phyloP scores from a whole-genome alignment of 495 filamentous ascomycete species.

The Usnea hakonensis region DNA sequence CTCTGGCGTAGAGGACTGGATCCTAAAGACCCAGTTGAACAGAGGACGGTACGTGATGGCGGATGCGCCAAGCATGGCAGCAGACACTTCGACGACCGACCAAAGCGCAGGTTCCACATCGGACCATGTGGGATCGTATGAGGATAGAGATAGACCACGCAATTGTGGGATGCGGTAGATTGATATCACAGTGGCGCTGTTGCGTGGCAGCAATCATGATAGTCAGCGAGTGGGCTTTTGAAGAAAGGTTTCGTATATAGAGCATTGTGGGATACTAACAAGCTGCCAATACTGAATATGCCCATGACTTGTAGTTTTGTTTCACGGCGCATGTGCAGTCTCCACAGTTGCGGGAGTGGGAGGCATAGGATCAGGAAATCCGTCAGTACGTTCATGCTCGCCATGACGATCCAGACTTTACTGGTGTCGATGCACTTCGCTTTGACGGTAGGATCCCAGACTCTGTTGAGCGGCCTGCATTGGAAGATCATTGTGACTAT shows the following conservation, averaged over 20 bases:
- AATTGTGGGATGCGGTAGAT: slow-evolving; percentile 5
- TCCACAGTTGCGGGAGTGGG: slow-evolving; percentile 27
- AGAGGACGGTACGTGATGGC: slow-evolving; percentile 8
- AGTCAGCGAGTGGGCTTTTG: not conserved
- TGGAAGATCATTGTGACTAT: slow-evolving; percentile 2
- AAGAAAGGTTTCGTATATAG: not conserved
- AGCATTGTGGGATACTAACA: not conserved
- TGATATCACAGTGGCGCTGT: slow-evolving; percentile 2
- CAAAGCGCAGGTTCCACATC: slow-evolving; percentile 5
- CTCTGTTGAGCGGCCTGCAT: slow-evolving; percentile 3
- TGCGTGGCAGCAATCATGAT: not conserved
- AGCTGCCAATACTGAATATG: slow-evolving; percentile 10
- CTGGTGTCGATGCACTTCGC: slow-evolving; percentile 26
- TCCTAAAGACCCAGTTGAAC: slow-evolving; percentile 11
- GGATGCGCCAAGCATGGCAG: not conserved
- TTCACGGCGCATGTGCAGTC: slow-evolving; percentile 24
- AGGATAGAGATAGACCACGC: not conserved
- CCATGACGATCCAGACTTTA: slow-evolving; percentile 21
- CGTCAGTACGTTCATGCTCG: slow-evolving; percentile 25
- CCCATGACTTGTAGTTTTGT: slow-evolving; percentile 22
- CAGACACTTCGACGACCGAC: slow-evolving; percentile 3
- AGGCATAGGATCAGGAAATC: slow-evolving; percentile 29
- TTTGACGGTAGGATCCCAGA: slow-evolving; percentile 2
- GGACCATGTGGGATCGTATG: slow-evolving; percentile 4
- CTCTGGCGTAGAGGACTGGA: not conserved